Percentiles rank a stretch among this genome's conserved stretches.
phyloP scores from a whole-genome alignment of 2,329 filamentous ascomycete species.

The Pezicula rhizophila region DNA sequence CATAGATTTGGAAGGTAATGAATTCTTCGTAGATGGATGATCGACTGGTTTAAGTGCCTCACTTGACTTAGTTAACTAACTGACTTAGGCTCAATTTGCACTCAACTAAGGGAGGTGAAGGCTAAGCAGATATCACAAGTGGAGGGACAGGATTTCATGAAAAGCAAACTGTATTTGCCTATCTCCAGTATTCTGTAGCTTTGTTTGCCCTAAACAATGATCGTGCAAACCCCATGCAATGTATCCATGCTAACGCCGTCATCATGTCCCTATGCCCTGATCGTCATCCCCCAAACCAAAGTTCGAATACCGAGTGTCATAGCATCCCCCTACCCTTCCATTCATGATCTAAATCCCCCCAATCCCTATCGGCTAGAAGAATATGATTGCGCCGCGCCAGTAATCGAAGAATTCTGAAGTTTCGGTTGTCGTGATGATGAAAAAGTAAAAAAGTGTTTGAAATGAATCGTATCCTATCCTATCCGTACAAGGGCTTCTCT shows the following conservation, averaged over 20 bases:
- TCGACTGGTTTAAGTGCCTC: too few species aligned
- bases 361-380: too few species aligned
- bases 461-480: background rate
- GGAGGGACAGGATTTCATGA: too few species aligned
- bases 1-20: too few species aligned
- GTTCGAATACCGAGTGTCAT: background rate
- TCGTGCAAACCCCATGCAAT: constrained; percentile 14
- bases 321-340: constrained; percentile 1
- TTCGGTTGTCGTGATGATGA: background rate
- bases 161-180: too few species aligned
- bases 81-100: too few species aligned
- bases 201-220: too few species aligned
- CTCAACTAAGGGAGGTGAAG: too few species aligned
- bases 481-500: background rate
- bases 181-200: too few species aligned
- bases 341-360: constrained; percentile 1
- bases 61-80: too few species aligned
- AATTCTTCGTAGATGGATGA: too few species aligned
- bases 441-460: constrained; percentile 1
- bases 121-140: too few species aligned
- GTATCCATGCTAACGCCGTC: constrained; percentile 4
- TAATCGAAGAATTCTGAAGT: background rate
- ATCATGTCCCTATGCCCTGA: constrained; percentile 2
- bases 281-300: background rate
- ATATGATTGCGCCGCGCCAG: background rate